Conservation (phyloP, 2,329 filamentous ascomycete species). For the Atkinsonella texensis region DNA sequence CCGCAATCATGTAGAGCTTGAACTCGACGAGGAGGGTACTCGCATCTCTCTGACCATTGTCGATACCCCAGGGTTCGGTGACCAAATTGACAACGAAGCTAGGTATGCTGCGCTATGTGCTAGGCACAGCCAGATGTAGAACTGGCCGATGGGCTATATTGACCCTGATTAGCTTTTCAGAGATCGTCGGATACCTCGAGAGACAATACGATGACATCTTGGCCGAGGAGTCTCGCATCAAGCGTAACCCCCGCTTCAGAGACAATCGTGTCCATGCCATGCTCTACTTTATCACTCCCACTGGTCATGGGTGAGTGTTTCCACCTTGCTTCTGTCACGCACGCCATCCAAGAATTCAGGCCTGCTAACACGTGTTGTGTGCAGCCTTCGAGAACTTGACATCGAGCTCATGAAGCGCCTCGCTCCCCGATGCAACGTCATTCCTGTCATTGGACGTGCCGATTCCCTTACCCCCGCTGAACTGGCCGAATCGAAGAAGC, state of each 20-base stretch:
- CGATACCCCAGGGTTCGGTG: constrained; percentile 94
- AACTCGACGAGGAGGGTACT: constrained; percentile 95
- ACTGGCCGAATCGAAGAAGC: constrained; percentile 97
- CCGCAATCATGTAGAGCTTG: constrained; percentile 52
- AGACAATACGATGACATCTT: constrained; percentile 99
- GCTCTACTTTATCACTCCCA: constrained; percentile 98
- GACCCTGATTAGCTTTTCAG: constrained; percentile 60
- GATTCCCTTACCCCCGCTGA: constrained; percentile 94
- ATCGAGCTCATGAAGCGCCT: constrained; percentile 99
- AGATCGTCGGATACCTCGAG: constrained; percentile 97
- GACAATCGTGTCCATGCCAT: constrained; percentile 98
- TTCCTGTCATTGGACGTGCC: constrained; percentile 96
- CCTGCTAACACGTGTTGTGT: not conserved
- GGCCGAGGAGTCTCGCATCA: constrained; percentile 98
- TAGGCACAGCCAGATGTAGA: not conserved
- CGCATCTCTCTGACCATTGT: constrained; percentile 97
- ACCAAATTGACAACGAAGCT: constrained; percentile 98
- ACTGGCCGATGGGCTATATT: not conserved
- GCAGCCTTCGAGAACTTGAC: constrained; percentile 89
- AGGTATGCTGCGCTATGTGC: constrained; percentile 44
- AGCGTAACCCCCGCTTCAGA: constrained; percentile 99
- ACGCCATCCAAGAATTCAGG: not conserved
- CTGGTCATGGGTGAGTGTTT: constrained; percentile 68
- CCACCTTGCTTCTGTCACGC: not conserved
- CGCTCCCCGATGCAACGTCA: constrained; percentile 95